phyloP scores from a whole-genome alignment of 2,329 filamentous ascomycete genomes.

The Venturiaceae sp. region DNA sequence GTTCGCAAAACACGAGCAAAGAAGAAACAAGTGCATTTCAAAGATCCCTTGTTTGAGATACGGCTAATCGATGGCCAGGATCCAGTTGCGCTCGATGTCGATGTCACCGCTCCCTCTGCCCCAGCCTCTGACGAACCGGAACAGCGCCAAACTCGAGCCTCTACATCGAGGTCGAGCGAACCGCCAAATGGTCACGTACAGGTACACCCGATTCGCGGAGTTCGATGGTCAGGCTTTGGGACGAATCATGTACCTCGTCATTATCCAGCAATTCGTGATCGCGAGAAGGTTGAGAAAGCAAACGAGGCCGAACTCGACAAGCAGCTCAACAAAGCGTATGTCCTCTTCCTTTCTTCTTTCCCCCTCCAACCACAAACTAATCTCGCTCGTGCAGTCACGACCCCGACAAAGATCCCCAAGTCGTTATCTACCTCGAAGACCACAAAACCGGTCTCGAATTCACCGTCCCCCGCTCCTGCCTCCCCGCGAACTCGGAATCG shows the following conservation, averaged over 20 bases:
- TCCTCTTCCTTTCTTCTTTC: no score
- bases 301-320: background rate
- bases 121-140: no score
- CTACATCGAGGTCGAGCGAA: background rate
- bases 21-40: background rate
- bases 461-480: background rate
- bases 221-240: background rate
- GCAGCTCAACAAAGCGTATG: background rate
- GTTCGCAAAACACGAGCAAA: background rate
- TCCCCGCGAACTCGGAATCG: no score
- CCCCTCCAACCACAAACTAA: no score
- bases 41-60: background rate
- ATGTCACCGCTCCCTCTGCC: background rate
- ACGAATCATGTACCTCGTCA: background rate
- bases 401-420: background rate
- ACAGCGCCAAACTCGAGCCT: no score
- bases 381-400: no score
- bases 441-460: background rate
- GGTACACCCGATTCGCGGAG: background rate
- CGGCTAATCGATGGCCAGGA: background rate
- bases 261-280: background rate
- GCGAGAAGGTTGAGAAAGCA: background rate
- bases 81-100: no score
- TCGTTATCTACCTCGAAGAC: background rate
- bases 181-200: background rate